These are phyloP conservation scores for Sporothrix brasiliensis DNA, from an alignment of 2,329 filamentous ascomycete species.

Conservation along the genomic window DNA sequence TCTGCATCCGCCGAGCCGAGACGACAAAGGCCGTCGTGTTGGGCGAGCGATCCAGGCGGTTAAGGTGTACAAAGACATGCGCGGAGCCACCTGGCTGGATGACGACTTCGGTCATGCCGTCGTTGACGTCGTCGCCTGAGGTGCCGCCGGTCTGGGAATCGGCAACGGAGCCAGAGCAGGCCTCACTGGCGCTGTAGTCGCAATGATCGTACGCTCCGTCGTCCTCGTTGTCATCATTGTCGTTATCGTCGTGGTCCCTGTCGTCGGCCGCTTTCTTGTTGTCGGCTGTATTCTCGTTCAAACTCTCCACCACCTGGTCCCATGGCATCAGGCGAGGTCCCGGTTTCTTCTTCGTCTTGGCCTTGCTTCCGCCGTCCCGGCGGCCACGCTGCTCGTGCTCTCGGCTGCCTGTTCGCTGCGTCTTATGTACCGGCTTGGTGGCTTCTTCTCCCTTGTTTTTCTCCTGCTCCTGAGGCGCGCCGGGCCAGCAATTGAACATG, in stretches of 20 bases:
- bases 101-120: conserved; percentile 9
- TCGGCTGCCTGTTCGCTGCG: not conserved
- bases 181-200: not conserved
- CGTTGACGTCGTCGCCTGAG: not conserved
- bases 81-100: conserved; percentile 28
- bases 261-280: not conserved
- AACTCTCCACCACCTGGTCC: conserved; percentile 9
- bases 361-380: not conserved
- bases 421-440: not conserved
- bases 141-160: no score
- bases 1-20: conserved; percentile 39
- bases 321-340: not conserved
- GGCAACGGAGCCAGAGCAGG: not conserved
- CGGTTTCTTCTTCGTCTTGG: not conserved
- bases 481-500: conserved; percentile 31
- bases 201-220: not conserved
- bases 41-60: conserved; percentile 23
- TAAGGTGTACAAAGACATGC: conserved; percentile 27
- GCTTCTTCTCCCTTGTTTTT: not conserved
- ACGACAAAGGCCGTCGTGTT: conserved; percentile 46
- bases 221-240: not conserved
- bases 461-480: not conserved
- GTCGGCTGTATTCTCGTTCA: not conserved
- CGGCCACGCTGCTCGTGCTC: not conserved
- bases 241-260: not conserved